Conservation (phyloP, 2,329 filamentous ascomycete genomes). For the Calonectria crousiana region DNA sequence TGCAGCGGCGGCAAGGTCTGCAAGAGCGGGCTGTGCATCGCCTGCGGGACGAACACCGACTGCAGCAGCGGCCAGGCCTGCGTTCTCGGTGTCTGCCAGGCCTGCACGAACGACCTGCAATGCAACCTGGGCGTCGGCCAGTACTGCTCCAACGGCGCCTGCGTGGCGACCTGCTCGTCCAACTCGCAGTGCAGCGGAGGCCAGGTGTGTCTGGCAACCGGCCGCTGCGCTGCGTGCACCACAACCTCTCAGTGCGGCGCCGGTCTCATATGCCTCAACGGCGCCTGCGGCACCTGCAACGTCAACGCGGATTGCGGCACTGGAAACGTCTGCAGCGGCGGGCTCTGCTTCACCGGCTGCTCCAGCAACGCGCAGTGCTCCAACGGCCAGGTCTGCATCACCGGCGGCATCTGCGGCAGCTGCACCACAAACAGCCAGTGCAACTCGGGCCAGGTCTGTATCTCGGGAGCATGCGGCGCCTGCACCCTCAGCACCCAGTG, state of each 20-base stretch:
- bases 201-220: slow-evolving; percentile 19
- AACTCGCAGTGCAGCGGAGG: slow-evolving; percentile 23
- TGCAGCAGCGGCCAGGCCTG: slow-evolving; percentile 24
- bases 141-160: slow-evolving; percentile 23
- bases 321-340: slow-evolving; percentile 18
- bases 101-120: slow-evolving; percentile 19
- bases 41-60: slow-evolving; percentile 11
- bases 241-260: slow-evolving; percentile 14
- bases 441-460: slow-evolving; percentile 13
- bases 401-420: slow-evolving; percentile 1
- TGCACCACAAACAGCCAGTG: slow-evolving; percentile 24
- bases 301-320: not conserved
- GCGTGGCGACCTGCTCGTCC: slow-evolving; percentile 12
- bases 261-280: slow-evolving; percentile 8
- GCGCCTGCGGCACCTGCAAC: slow-evolving; percentile 5
- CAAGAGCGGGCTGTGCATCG: slow-evolving; percentile 13
- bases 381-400: slow-evolving; percentile 3
- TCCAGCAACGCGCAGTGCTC: slow-evolving; percentile 12
- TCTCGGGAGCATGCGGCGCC: not conserved
- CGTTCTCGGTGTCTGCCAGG: slow-evolving; percentile 13
- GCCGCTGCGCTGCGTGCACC: slow-evolving; percentile 16
- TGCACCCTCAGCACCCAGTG: slow-evolving; percentile 16
- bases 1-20: slow-evolving; percentile 29
- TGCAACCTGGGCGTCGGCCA: slow-evolving; percentile 20
- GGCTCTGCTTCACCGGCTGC: slow-evolving; percentile 15